Percentiles rank a stretch among this genome's conserved stretches.
phyloP scores from a whole-genome alignment of 1,284 basidiomycete genomes.

The Rhodotorula sp. region DNA sequence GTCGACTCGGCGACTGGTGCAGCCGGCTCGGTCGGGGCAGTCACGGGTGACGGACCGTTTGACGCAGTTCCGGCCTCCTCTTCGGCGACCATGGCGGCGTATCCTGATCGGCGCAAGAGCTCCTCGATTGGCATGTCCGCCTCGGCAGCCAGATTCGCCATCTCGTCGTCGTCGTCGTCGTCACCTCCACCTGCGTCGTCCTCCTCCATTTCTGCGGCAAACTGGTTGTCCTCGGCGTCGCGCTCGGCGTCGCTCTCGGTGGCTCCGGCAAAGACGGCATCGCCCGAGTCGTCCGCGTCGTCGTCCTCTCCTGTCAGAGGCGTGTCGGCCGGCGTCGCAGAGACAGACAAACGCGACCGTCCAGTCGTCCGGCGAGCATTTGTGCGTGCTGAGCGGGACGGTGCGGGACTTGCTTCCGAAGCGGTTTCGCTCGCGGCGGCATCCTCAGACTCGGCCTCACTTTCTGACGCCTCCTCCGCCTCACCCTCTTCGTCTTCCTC shows the following conservation, averaged over 20 bases:
- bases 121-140: constrained; percentile 39
- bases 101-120: constrained; percentile 27
- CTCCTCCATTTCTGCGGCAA: constrained; percentile 36
- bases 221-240: constrained; percentile 28
- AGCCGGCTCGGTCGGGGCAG: not conserved
- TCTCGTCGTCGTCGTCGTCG: constrained; percentile 44
- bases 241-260: constrained; percentile 22
- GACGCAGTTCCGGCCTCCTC: constrained; percentile 22
- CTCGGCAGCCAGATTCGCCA: constrained; percentile 41
- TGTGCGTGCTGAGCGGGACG: not conserved
- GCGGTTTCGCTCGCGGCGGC: constrained; percentile 8
- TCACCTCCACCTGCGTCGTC: constrained; percentile 37
- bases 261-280: constrained; percentile 24
- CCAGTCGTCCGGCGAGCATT: not conserved
- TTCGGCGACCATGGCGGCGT: constrained; percentile 35
- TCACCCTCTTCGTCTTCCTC: constrained; percentile 24
- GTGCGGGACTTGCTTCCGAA: not conserved
- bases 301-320: constrained; percentile 1
- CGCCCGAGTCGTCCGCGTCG: constrained; percentile 21
- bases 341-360: constrained; percentile 31
- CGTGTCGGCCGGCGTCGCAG: constrained; percentile 30
- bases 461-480: not conserved
- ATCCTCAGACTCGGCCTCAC: not conserved
- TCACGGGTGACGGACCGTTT: too few relatives aligned
- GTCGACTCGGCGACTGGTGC: not conserved